Conservation (phyloP, 768 basidiomycete species). For the Boletus sensibilis region DNA sequence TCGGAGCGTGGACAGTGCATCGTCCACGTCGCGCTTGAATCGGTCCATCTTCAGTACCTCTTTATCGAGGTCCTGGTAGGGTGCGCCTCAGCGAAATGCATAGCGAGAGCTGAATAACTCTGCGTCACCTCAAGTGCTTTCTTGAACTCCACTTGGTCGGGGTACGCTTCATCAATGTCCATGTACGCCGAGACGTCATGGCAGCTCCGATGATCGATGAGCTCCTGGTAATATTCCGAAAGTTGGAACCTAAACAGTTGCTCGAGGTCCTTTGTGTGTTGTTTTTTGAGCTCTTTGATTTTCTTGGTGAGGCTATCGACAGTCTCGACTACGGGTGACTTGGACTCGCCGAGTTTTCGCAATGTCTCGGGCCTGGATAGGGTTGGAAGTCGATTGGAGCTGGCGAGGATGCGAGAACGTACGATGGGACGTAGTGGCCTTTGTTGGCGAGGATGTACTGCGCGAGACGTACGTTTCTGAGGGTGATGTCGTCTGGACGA, state of each 20-base stretch:
- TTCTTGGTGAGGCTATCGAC: conserved; percentile 25
- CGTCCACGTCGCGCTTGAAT: conserved; percentile 27
- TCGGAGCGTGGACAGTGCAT: conserved; percentile 29
- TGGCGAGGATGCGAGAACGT: conserved; percentile 6
- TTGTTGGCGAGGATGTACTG: conserved; percentile 42
- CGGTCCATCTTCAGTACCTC: conserved; percentile 17
- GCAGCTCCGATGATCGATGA: conserved; percentile 26
- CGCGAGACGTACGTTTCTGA: conserved; percentile 36
- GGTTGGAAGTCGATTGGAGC: not conserved
- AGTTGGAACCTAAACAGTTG: conserved; percentile 31
- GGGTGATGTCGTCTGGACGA: conserved; percentile 24
- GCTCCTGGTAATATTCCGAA: conserved; percentile 34
- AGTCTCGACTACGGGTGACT: conserved; percentile 21
- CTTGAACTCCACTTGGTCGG: conserved; percentile 27
- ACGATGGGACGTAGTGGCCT: conserved; percentile 42
- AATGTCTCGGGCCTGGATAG: conserved; percentile 20
- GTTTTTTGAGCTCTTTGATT: conserved; percentile 30
- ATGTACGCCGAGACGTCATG: conserved; percentile 29
- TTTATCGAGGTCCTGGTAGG: conserved; percentile 20
- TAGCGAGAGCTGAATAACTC: not conserved
- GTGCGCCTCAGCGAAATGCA: not conserved
- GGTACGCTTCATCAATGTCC: conserved; percentile 27
- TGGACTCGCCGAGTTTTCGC: conserved; percentile 21
- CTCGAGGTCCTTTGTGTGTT: conserved; percentile 33
- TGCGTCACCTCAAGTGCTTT: conserved; percentile 22